Evolutionary conservation across 495 filamentous ascomycete species (phyloP).

Genomic region (Aspergillus panamensis): DNA sequence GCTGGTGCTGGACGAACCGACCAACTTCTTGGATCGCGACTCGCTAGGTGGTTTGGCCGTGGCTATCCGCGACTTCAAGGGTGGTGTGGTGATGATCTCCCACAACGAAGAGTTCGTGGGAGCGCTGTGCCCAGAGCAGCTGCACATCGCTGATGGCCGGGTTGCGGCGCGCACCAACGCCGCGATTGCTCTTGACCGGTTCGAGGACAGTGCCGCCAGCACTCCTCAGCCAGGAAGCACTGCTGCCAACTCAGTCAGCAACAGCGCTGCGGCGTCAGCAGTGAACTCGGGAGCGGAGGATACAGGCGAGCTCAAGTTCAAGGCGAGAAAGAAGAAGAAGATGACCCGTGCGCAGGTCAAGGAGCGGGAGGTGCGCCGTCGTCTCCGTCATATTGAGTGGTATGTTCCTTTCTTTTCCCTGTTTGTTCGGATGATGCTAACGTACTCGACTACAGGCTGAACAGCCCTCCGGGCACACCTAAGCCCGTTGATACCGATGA

Average conservation of each 20-base stretch:
- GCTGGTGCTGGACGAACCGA: constrained; percentile 96
- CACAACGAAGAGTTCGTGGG: constrained; percentile 99
- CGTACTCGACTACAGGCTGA: constrained; percentile 27
- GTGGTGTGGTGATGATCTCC: constrained; percentile 97
- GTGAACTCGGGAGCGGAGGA: constrained; percentile 86
- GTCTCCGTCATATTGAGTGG: constrained; percentile 96
- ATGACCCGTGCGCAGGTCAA: constrained; percentile 93
- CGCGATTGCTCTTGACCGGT: constrained; percentile 71
- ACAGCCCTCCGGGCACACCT: constrained; percentile 69
- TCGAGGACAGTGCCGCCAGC: constrained; percentile 74
- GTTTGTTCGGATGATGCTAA: constrained; percentile 25
- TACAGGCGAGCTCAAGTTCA: constrained; percentile 80
- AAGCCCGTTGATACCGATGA: constrained; percentile 77
- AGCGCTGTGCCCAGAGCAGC: constrained; percentile 89
- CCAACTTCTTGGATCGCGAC: constrained; percentile 98
- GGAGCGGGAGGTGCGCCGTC: constrained; percentile 80
- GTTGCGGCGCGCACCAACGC: constrained; percentile 77
- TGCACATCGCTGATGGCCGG: constrained; percentile 85
- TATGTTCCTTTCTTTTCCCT: constrained; percentile 27
- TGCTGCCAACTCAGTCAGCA: constrained; percentile 50
- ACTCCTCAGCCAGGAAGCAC: constrained; percentile 53
- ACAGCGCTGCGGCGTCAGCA: constrained; percentile 64
- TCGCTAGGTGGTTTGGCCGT: constrained; percentile 92
- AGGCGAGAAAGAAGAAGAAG: constrained; percentile 97
- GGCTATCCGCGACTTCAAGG: constrained; percentile 95